A percentile compares a stretch with the other conserved stretches of the same genome.
Evolutionary conservation across 139 green algal species (phyloP).

Genomic region (Edaphochlamys debaryana): DNA sequence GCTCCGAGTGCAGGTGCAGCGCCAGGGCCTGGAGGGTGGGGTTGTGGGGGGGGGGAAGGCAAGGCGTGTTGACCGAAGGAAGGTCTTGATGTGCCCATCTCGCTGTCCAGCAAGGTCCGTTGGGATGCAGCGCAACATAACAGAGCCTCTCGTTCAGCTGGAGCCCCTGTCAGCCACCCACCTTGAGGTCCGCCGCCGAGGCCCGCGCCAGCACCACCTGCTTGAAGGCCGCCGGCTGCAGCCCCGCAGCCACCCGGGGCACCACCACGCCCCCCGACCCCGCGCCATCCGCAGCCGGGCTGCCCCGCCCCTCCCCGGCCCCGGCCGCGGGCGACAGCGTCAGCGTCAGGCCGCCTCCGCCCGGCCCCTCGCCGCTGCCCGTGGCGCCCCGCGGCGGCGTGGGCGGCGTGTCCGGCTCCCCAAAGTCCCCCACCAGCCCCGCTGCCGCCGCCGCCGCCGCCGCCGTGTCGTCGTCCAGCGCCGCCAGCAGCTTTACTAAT

Average conservation of each 20-base stretch:
- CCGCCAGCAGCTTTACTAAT: not conserved
- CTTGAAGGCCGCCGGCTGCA: slow-evolving; percentile 10
- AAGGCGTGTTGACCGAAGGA: not conserved
- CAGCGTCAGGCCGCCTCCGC: no score
- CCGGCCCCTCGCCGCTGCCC: not conserved
- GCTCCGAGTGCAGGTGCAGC: slow-evolving; percentile 35
- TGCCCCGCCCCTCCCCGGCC: no score
- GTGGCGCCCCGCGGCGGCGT: not conserved
- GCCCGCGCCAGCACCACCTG: not conserved
- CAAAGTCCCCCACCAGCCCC: no score
- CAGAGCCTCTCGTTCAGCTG: no score
- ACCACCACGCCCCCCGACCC: slow-evolving; percentile 1
- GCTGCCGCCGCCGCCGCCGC: not conserved
- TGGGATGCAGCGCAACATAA: no score
- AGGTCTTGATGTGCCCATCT: no score
- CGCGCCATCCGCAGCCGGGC: not conserved
- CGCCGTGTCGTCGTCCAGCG: slow-evolving; percentile 14
- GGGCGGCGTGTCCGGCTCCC: no score
- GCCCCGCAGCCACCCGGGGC: slow-evolving; percentile 26
- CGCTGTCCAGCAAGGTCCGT: no score
- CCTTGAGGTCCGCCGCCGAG: slow-evolving; percentile 35
- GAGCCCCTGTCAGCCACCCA: no score
- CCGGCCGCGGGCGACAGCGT: no score
- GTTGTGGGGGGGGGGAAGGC: not conserved
- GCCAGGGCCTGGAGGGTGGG: not conserved